Evolutionary conservation across 257 asterid genomes (phyloP), one percentile per base, ranked within the genome.

Genomic region (Plantago ovata): DNA sequence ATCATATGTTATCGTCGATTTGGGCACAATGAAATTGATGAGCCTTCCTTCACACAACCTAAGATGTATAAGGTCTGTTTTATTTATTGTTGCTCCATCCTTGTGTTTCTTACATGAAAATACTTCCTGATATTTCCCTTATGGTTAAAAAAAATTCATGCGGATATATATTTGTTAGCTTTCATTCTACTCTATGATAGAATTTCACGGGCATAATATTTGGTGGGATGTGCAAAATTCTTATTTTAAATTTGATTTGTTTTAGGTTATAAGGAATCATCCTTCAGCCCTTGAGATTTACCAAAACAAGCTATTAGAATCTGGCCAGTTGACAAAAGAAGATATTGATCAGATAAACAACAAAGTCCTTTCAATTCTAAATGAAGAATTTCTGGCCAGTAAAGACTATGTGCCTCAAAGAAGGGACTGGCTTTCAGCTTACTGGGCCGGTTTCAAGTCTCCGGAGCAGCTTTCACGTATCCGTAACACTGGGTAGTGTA

Each of bases 361-460:
- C 81, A 92, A 92, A 73, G 95, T 92, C 40, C 60, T 61, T 28
- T 44, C 90, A 14, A 88, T 92, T 75, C 94, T 92, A 64, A 92
- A 85, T 63, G 98, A 85, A 74, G 98, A 92, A 73, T 88, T 88
- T 73, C 46, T 79, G 72, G 92, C 98, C 79, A 92, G 95, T 86
- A 92, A 92, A 77, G 96, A 82, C 53, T 84, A 88, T 61, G 74
- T 88, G 50, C 89, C 98, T 24, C 80, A 83, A 66, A 81, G 82
- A 66, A 80, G 98, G 74, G 96, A 92, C 81, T 92, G 98, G 96
- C 98, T 92, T 76, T 88, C 98, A 53, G 96, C 96, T 48, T 90
- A 82, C 68, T 90, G 96, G 96, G 55, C 79, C 63, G 95, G 96
- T 47, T 90, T 90, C 78, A 90, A 90, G 82, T 90, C 96, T 66